phyloP scores from a whole-genome alignment of 2,329 filamentous ascomycete genomes.

The Zarea fungicola region DNA sequence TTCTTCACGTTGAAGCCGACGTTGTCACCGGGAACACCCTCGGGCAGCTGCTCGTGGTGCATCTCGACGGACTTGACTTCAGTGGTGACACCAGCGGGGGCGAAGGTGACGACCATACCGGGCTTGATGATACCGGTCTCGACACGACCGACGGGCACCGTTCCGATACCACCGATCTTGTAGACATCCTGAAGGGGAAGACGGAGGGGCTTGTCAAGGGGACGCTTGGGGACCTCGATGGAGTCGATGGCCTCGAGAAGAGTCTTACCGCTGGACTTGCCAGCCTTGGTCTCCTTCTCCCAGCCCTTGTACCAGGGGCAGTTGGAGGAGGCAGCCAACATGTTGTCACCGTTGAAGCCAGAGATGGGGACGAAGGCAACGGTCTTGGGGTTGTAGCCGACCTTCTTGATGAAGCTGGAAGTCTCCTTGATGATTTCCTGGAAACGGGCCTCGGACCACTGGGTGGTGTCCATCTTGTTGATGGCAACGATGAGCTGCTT shows the following conservation, averaged over 20 bases:
- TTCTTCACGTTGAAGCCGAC: constrained; percentile 99
- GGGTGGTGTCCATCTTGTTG: constrained; percentile 99
- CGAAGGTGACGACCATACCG: constrained; percentile 95
- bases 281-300: constrained; percentile 92
- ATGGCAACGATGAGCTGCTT: constrained; percentile 99
- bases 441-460: constrained; percentile 96
- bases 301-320: constrained; percentile 99
- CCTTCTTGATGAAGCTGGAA: constrained; percentile 99
- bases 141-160: constrained; percentile 99
- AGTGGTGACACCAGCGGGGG: constrained; percentile 97
- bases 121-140: constrained; percentile 96
- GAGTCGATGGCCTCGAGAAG: constrained; percentile 98
- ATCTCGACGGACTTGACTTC: constrained; percentile 99
- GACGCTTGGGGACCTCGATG: constrained; percentile 89
- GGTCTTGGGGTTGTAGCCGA: constrained; percentile 99
- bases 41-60: constrained; percentile 97
- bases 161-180: constrained; percentile 99
- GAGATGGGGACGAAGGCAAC: constrained; percentile 99
- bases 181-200: constrained; percentile 99
- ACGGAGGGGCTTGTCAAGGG: constrained; percentile 98
- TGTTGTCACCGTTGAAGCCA: constrained; percentile 99
- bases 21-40: constrained; percentile 99
- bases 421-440: constrained; percentile 99
- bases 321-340: constrained; percentile 85
- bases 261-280: constrained; percentile 88